Percentiles rank a stretch among this genome's conserved stretches.
These are phyloP conservation scores for Pyrenopolyporus hunteri DNA, from an alignment of 495 filamentous ascomycete species.

Conservation along the genomic window DNA sequence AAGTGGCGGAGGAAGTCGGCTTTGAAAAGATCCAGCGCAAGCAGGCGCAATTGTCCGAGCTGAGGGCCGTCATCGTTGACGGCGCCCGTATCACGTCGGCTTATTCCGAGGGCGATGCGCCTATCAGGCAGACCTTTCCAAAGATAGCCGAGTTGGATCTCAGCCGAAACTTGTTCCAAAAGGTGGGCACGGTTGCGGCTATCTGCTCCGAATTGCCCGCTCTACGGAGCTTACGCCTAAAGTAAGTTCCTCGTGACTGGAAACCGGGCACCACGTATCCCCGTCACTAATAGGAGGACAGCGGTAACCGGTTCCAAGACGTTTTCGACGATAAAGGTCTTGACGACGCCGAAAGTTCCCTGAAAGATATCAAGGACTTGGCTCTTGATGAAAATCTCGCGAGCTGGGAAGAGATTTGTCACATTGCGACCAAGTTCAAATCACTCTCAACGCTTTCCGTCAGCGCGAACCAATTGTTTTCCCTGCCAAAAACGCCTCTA, in stretches of 20 bases:
- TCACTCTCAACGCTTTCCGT: conserved; percentile 61
- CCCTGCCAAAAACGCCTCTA: conserved; percentile 51
- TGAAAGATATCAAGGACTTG: conserved; percentile 68
- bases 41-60: conserved; percentile 75
- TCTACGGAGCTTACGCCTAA: conserved; percentile 70
- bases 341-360: conserved; percentile 43
- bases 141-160: conserved; percentile 84
- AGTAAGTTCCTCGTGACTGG: conserved; percentile 55
- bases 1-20: conserved; percentile 92
- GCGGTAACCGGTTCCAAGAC: conserved; percentile 76
- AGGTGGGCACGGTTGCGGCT: conserved; percentile 65
- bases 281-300: conserved; percentile 42
- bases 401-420: conserved; percentile 70
- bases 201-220: conserved; percentile 71
- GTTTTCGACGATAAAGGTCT: conserved; percentile 47
- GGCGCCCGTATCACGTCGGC: conserved; percentile 64
- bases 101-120: conserved; percentile 36
- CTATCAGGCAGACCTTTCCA: conserved; percentile 59
- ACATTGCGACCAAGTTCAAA: conserved; percentile 60
- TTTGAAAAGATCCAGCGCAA: conserved; percentile 90
- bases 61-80: conserved; percentile 83
- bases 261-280: neutral
- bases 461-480: conserved; percentile 54
- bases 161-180: conserved; percentile 79
- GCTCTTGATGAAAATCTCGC: conserved; percentile 76